phyloP scores from a whole-genome alignment of 2,329 filamentous ascomycete genomes.

The Verticillium longisporum region DNA sequence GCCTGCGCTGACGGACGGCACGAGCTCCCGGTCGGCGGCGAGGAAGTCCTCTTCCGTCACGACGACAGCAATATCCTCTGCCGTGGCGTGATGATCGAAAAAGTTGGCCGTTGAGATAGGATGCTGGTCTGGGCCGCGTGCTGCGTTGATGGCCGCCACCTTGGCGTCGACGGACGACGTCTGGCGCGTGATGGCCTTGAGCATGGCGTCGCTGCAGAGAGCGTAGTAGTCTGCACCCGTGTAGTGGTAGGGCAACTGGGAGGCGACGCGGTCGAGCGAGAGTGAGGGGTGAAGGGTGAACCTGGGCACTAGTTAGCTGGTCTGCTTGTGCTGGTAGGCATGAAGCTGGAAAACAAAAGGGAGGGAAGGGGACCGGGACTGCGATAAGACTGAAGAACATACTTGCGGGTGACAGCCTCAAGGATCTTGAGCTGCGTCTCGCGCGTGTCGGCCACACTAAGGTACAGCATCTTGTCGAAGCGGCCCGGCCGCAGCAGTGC shows the following conservation, averaged over 20 bases:
- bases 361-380: not conserved
- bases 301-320: slow-evolving; percentile 33
- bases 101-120: slow-evolving; percentile 82
- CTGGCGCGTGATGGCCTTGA: slow-evolving; percentile 93
- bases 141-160: slow-evolving; percentile 61
- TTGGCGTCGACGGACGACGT: slow-evolving; percentile 78
- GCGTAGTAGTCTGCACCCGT: slow-evolving; percentile 97
- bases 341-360: too few relatives aligned
- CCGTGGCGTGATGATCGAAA: slow-evolving; percentile 84
- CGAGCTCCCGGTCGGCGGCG: slow-evolving; percentile 72
- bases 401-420: slow-evolving; percentile 92
- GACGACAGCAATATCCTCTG: slow-evolving; percentile 77
- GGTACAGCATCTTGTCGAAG: slow-evolving; percentile 98
- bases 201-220: slow-evolving; percentile 95
- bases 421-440: slow-evolving; percentile 93
- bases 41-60: slow-evolving; percentile 87
- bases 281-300: slow-evolving; percentile 79
- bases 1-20: slow-evolving; percentile 89
- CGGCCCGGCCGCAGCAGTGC: slow-evolving; percentile 82
- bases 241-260: slow-evolving; percentile 84
- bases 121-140: slow-evolving; percentile 18
- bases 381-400: slow-evolving; percentile 26
- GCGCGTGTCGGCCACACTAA: slow-evolving; percentile 93
- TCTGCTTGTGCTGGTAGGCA: too few relatives aligned
- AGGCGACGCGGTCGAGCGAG: slow-evolving; percentile 67